Evolutionary conservation across 2,329 filamentous ascomycete genomes (phyloP).

Genomic region (Decorospora gaudefroyi): DNA sequence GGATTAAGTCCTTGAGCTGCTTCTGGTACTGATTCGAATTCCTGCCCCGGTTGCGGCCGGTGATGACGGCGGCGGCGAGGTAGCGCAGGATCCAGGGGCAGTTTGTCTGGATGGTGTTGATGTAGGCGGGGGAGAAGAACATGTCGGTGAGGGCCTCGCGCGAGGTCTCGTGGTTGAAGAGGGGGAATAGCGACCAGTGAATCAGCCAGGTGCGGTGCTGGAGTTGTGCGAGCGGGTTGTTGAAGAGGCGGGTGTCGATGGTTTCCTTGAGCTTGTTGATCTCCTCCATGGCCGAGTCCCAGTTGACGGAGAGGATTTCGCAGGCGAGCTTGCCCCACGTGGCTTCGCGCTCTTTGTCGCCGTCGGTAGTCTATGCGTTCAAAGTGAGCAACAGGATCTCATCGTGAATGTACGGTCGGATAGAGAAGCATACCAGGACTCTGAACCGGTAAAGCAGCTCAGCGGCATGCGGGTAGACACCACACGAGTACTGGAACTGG

Average conservation of each 20-base stretch:
- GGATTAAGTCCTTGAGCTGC: constrained; percentile 95
- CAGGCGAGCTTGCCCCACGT: constrained; percentile 98
- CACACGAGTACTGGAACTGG: constrained; percentile 97
- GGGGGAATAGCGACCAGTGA: constrained; percentile 98
- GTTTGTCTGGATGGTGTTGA: constrained; percentile 98
- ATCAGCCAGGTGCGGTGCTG: constrained; percentile 96
- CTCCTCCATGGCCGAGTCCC: constrained; percentile 79
- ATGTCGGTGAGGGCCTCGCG: constrained; percentile 91
- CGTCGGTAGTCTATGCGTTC: constrained; percentile 74
- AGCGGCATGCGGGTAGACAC: constrained; percentile 85
- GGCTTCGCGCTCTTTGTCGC: constrained; percentile 93
- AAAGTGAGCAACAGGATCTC: constrained; percentile 4
- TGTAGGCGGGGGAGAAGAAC: constrained; percentile 95
- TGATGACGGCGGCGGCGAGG: constrained; percentile 91
- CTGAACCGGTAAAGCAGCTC: constrained; percentile 98
- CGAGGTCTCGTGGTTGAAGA: constrained; percentile 95
- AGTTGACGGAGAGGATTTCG: constrained; percentile 93
- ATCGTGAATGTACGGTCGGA: not conserved
- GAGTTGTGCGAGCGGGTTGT: constrained; percentile 92
- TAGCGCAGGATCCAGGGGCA: constrained; percentile 98
- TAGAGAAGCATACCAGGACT: constrained; percentile 62
- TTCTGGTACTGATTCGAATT: constrained; percentile 94
- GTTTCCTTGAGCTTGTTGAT: constrained; percentile 67
- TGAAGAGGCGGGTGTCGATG: constrained; percentile 94
- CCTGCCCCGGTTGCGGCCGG: constrained; percentile 70